Conservation (phyloP, 805 yeast species). For the Starmerella cellae region DNA sequence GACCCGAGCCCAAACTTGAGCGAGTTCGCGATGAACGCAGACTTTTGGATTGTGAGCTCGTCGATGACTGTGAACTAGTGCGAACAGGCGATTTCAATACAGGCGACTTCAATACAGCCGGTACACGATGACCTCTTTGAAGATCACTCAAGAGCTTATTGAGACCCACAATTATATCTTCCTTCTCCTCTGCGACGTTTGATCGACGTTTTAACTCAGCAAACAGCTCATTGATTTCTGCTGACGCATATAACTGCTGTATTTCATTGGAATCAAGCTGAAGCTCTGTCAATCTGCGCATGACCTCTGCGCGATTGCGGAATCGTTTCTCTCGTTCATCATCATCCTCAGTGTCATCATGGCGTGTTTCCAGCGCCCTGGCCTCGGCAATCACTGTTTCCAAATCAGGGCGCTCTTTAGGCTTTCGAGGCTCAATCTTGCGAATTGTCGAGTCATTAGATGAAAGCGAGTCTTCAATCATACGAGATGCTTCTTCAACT, state of each 20-base stretch:
- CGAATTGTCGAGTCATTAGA: neutral
- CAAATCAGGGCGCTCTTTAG: constrained; percentile 13
- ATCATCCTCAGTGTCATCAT: constrained; percentile 68
- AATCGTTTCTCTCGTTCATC: constrained; percentile 31
- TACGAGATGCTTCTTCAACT: constrained; percentile 27
- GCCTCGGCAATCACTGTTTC: constrained; percentile 39
- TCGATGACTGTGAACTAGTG: neutral
- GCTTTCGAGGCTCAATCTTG: neutral
- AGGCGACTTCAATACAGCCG: constrained; percentile 14
- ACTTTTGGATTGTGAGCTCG: neutral
- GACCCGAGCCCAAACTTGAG: neutral
- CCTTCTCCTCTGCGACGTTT: constrained; percentile 7
- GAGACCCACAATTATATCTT: constrained; percentile 8
- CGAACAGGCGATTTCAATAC: no score
- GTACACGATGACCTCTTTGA: constrained; percentile 7
- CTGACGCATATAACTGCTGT: constrained; percentile 30
- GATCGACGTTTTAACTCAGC: constrained; percentile 17
- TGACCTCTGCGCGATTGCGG: constrained; percentile 30
- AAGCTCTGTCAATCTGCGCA: constrained; percentile 58
- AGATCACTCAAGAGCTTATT: constrained; percentile 7
- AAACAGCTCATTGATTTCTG: constrained; percentile 15
- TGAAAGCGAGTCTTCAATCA: constrained; percentile 24
- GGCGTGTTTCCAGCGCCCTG: constrained; percentile 38
- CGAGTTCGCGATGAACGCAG: neutral
- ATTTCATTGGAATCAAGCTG: constrained; percentile 55